These are phyloP conservation scores for Nyctanthes arbortristis DNA, from an alignment of 257 asterid genomes.

Conservation along the genomic window DNA sequence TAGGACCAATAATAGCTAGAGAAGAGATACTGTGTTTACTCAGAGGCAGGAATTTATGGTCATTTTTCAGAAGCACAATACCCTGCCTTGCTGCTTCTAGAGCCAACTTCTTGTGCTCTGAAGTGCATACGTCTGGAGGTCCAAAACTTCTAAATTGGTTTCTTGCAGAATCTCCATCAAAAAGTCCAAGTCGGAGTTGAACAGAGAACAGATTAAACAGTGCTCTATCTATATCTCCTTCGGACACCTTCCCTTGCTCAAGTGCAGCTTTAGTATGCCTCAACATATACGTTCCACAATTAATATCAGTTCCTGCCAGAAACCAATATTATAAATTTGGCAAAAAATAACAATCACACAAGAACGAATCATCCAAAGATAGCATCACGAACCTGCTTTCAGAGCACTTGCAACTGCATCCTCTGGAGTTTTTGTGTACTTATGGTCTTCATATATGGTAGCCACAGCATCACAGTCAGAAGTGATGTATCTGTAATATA, in stretches of 20 bases:
- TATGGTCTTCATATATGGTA: slow-evolving; percentile 71
- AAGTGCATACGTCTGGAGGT: slow-evolving; percentile 56
- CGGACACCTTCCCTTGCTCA: no score
- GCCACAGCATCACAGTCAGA: slow-evolving; percentile 97
- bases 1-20: slow-evolving; percentile 79
- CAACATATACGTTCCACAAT: slow-evolving; percentile 86
- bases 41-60: slow-evolving; percentile 60
- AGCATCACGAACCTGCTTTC: slow-evolving; percentile 65
- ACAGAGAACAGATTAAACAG: no score
- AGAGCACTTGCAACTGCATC: slow-evolving; percentile 87
- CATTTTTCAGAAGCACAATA: no score
- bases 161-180: slow-evolving; percentile 57
- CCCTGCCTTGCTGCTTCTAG: no score
- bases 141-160: slow-evolving; percentile 48
- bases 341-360: no score
- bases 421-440: slow-evolving; percentile 59
- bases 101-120: slow-evolving; percentile 63
- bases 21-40: slow-evolving; percentile 47
- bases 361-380: neutral
- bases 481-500: slow-evolving; percentile 66
- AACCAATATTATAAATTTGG: no score
- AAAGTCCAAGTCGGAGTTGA: no score
- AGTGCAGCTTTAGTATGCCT: slow-evolving; percentile 63
- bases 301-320: slow-evolving; percentile 90
- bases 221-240: no score